These are phyloP conservation scores for Gautieria morchelliformis DNA, from an alignment of 768 basidiomycete genomes.

Conservation along the genomic window DNA sequence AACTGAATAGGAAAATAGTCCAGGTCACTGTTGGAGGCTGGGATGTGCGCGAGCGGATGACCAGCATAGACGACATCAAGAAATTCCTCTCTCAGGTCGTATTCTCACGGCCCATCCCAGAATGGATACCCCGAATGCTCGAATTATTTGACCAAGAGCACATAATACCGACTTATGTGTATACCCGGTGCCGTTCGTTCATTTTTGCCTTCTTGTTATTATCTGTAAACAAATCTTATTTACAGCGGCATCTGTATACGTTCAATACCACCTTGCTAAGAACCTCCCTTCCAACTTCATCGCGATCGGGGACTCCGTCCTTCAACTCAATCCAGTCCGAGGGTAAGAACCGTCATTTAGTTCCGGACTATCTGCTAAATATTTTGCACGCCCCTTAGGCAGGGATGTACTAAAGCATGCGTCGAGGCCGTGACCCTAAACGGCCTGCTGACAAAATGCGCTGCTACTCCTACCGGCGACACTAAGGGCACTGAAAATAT, in stretches of 20 bases:
- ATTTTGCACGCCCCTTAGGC: neutral
- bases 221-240: neutral
- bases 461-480: neutral
- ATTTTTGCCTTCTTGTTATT: neutral
- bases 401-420: slow-evolving; percentile 16
- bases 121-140: slow-evolving; percentile 19
- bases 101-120: slow-evolving; percentile 16
- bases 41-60: neutral
- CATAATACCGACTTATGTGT: slow-evolving; percentile 9
- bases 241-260: slow-evolving; percentile 17
- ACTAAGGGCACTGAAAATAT: neutral
- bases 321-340: slow-evolving; percentile 18
- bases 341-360: slow-evolving; percentile 8
- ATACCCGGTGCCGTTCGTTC: slow-evolving; percentile 15
- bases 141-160: slow-evolving; percentile 21
- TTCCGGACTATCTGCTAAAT: neutral
- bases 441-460: slow-evolving; percentile 7
- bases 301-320: slow-evolving; percentile 27
- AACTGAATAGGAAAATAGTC: slow-evolving; percentile 1
- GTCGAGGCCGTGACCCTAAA: slow-evolving; percentile 16
- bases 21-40: slow-evolving; percentile 6
- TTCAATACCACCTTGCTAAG: slow-evolving; percentile 20
- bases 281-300: slow-evolving; percentile 24
- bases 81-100: slow-evolving; percentile 13
- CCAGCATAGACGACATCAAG: slow-evolving; percentile 6